These are phyloP conservation scores for Syzygium grande DNA, from an alignment of 345 rosid genomes.

Conservation along the genomic window DNA sequence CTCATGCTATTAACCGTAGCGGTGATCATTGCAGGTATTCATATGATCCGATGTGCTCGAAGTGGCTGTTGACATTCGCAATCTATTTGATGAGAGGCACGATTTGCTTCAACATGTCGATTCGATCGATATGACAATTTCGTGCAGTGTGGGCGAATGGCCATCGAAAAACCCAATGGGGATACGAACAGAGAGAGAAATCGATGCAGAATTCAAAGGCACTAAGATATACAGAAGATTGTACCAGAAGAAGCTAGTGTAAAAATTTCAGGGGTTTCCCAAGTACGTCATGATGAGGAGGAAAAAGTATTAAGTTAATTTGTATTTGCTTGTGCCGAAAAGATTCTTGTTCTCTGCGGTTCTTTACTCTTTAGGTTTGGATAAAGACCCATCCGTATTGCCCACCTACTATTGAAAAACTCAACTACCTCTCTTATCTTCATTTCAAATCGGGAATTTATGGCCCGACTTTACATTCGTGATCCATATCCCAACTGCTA, in stretches of 20 bases:
- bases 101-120: slow-evolving; percentile 37
- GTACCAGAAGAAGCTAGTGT: slow-evolving; percentile 22
- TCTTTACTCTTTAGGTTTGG: no score
- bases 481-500: not conserved
- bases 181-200: slow-evolving; percentile 82
- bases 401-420: no score
- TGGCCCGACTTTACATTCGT: not conserved
- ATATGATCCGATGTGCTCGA: slow-evolving; percentile 81
- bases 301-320: no score
- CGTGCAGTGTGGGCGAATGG: slow-evolving; percentile 59
- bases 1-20: not conserved
- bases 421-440: not conserved
- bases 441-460: not conserved
- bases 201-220: slow-evolving; percentile 73
- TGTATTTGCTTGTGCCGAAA: no score
- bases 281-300: no score
- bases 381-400: no score
- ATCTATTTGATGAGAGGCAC: slow-evolving; percentile 51
- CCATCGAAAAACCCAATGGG: slow-evolving; percentile 62
- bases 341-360: no score
- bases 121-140: slow-evolving; percentile 13
- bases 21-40: slow-evolving; percentile 39
- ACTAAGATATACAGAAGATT: slow-evolving; percentile 66
- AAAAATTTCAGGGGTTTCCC: not conserved
- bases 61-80: slow-evolving; percentile 56